phyloP scores from a whole-genome alignment of 345 rosid species.

The Barbarea vulgaris region DNA sequence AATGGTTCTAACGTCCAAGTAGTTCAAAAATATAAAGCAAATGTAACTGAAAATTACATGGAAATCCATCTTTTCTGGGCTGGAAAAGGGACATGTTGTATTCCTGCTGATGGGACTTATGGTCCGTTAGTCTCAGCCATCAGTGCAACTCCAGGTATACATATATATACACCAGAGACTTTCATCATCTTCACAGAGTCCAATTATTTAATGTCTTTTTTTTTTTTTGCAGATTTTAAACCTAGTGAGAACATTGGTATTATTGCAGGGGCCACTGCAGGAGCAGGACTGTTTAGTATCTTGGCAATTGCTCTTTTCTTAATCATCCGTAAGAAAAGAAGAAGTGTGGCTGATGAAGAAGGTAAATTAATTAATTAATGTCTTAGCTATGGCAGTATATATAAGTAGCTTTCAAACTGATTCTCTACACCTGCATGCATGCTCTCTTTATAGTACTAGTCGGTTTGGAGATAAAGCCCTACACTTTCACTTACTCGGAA shows the following conservation, averaged over 20 bases:
- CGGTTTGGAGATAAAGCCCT: constrained; percentile 52
- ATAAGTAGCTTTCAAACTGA: background rate
- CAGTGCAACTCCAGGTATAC: constrained; percentile 65
- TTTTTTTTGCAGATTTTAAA: constrained; percentile 53
- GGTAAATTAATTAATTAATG: constrained; percentile 53
- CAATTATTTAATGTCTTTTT: background rate
- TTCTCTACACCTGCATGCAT: background rate
- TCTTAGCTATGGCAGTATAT: constrained; percentile 1
- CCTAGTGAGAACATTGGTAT: constrained; percentile 58
- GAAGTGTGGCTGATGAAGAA: constrained; percentile 44
- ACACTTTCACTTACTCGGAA: constrained; percentile 61
- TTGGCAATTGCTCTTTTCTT: constrained; percentile 41
- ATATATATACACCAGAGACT: background rate
- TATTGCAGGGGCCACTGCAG: constrained; percentile 59
- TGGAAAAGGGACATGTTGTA: constrained; percentile 64
- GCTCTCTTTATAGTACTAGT: constrained; percentile 47
- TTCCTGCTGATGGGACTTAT: constrained; percentile 53
- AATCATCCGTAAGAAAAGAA: constrained; percentile 48
- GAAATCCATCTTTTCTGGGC: constrained; percentile 73
- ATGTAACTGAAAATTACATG: constrained; percentile 52
- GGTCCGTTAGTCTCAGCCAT: constrained; percentile 67
- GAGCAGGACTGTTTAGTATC: constrained; percentile 47
- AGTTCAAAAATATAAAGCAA: constrained; percentile 46
- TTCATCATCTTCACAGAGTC: constrained; percentile 14
- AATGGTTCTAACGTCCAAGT: constrained; percentile 42